Evolutionary conservation across 306 rosid species (phyloP).

Genomic region (Cicer bijugum): DNA sequence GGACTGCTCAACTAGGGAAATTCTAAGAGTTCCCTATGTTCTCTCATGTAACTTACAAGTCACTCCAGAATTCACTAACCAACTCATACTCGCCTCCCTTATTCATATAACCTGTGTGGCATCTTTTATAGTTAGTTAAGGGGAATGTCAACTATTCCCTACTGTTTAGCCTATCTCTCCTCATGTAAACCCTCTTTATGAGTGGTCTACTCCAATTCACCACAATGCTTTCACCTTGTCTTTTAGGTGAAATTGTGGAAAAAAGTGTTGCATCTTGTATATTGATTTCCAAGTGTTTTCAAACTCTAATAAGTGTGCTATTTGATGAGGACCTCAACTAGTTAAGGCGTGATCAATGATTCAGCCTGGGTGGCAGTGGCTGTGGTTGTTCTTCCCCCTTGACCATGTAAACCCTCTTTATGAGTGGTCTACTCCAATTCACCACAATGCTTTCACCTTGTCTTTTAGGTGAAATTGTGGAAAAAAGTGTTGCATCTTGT

Average conservation of each 20-base stretch:
- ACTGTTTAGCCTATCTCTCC: neutral
- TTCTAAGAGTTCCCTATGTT: neutral
- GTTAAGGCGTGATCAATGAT: neutral
- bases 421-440: neutral
- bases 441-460: neutral
- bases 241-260: neutral
- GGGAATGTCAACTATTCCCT: neutral
- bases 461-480: neutral
- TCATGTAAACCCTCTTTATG: neutral
- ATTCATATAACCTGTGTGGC: neutral
- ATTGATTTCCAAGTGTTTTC: neutral
- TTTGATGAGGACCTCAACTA: neutral
- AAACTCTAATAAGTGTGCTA: neutral
- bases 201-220: neutral
- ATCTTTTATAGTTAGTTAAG: constrained; percentile 3
- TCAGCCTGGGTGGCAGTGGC: neutral
- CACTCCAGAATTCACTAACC: neutral
- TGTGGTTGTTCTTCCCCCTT: neutral
- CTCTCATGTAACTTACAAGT: neutral
- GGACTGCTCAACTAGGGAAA: neutral
- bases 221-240: neutral
- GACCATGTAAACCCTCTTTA: too few species aligned
- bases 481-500: neutral
- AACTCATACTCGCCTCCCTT: neutral
- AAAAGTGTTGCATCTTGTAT: neutral